These are phyloP conservation scores for Wickerhamiella qilinensis DNA, from an alignment of 805 yeast species.

Conservation along the genomic window DNA sequence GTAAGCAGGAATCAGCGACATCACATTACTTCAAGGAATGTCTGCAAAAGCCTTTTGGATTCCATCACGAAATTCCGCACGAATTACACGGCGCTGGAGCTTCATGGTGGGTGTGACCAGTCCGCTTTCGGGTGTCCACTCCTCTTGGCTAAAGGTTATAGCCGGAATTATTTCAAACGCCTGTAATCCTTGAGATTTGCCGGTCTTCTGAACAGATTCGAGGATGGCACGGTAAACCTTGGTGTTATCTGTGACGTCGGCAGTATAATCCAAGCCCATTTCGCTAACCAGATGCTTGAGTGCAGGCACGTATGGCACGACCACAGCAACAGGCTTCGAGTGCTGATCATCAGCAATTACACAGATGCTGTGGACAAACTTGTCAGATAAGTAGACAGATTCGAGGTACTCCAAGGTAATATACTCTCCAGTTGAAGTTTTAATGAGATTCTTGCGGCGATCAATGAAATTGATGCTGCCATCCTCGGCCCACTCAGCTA, in stretches of 20 bases:
- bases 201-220: slow-evolving; percentile 53
- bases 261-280: slow-evolving; percentile 30
- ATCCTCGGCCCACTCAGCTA: slow-evolving; percentile 74
- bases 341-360: slow-evolving; percentile 80
- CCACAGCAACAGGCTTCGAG: slow-evolving; percentile 84
- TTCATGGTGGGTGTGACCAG: slow-evolving; percentile 91
- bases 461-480: slow-evolving; percentile 79
- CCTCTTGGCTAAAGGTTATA: slow-evolving; percentile 63
- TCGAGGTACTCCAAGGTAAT: slow-evolving; percentile 93
- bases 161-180: slow-evolving; percentile 81
- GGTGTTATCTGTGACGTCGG: slow-evolving; percentile 32
- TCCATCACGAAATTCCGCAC: slow-evolving; percentile 23
- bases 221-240: slow-evolving; percentile 36
- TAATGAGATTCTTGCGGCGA: slow-evolving; percentile 87
- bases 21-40: background rate
- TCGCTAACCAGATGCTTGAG: slow-evolving; percentile 44
- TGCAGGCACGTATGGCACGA: slow-evolving; percentile 61
- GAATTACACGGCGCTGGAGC: slow-evolving; percentile 81
- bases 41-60: background rate
- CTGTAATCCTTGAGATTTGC: slow-evolving; percentile 58
- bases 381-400: slow-evolving; percentile 72
- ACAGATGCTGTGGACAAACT: slow-evolving; percentile 64
- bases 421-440: slow-evolving; percentile 93
- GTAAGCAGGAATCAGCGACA: too few species aligned
- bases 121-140: slow-evolving; percentile 96